These are phyloP conservation scores for Theobroma cacao DNA, from an alignment of 345 rosid genomes.

Conservation along the genomic window DNA sequence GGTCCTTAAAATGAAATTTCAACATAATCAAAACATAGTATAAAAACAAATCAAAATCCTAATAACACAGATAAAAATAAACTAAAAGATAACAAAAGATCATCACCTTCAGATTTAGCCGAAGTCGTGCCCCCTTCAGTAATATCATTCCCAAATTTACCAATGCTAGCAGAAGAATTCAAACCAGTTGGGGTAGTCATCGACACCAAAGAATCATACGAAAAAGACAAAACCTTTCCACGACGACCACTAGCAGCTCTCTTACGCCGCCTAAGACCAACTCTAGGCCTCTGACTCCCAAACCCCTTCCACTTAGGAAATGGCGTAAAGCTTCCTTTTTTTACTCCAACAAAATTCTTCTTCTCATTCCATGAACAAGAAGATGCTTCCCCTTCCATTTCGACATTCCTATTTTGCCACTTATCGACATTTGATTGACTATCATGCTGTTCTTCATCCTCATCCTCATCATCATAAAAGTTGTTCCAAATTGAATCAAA, in stretches of 20 bases:
- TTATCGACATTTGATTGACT: background rate
- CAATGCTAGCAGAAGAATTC: conserved; percentile 31
- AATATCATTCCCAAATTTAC: conserved; percentile 22
- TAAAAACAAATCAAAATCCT: background rate
- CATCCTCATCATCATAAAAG: conserved; percentile 9
- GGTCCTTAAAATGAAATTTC: background rate
- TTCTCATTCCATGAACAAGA: conserved; percentile 22
- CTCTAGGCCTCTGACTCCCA: conserved; percentile 30
- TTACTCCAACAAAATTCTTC: conserved; percentile 13
- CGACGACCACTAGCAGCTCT: conserved; percentile 22
- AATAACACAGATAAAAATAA: conserved; percentile 9
- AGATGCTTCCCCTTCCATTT: conserved; percentile 29
- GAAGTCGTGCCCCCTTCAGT: conserved; percentile 18
- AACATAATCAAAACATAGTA: background rate
- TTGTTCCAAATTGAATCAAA: conserved; percentile 40
- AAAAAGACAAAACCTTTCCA: conserved; percentile 28
- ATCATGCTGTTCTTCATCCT: background rate
- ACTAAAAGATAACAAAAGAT: conserved; percentile 1
- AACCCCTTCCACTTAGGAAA: conserved; percentile 25
- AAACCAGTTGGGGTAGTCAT: conserved; percentile 16
- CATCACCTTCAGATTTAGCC: conserved; percentile 24
- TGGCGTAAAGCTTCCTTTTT: conserved; percentile 30
- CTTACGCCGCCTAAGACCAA: conserved; percentile 39
- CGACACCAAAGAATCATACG: conserved; percentile 32
- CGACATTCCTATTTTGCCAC: conserved; percentile 17